Evolutionary conservation across 495 filamentous ascomycete genomes (phyloP).

Genomic region (Hyphodiscus hymeniophilus): DNA sequence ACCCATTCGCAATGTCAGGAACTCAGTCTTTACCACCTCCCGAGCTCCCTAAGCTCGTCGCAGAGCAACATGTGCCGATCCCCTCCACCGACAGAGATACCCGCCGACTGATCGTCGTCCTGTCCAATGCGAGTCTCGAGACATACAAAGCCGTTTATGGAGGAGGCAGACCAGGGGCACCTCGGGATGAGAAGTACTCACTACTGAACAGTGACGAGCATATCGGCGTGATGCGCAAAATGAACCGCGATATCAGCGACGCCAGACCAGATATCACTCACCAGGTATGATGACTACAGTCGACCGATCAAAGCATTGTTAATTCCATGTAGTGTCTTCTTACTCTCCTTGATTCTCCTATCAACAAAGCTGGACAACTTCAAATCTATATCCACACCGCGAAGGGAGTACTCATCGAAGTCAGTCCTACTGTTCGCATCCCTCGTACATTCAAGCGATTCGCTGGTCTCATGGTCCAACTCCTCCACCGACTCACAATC

Average conservation of each 20-base stretch:
- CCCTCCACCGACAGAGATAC: slow-evolving; percentile 78
- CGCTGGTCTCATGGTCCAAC: slow-evolving; percentile 95
- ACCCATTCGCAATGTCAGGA: slow-evolving; percentile 31
- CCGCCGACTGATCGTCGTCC: slow-evolving; percentile 85
- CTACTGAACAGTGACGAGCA: slow-evolving; percentile 98
- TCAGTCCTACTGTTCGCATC: slow-evolving; percentile 93
- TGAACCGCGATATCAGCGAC: slow-evolving; percentile 97
- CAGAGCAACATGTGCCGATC: slow-evolving; percentile 86
- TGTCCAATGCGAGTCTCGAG: slow-evolving; percentile 94
- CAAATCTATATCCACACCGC: slow-evolving; percentile 98
- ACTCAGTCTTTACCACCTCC: slow-evolving; percentile 94
- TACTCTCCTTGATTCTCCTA: slow-evolving; percentile 91
- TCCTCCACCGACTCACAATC: slow-evolving; percentile 94
- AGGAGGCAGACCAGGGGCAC: slow-evolving; percentile 49
- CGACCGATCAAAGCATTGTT: slow-evolving; percentile 17
- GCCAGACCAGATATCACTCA: slow-evolving; percentile 96
- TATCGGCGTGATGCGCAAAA: slow-evolving; percentile 97
- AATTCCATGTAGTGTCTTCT: slow-evolving; percentile 68
- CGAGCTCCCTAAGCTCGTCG: slow-evolving; percentile 79
- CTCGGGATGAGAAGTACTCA: slow-evolving; percentile 86
- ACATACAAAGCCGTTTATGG: slow-evolving; percentile 83
- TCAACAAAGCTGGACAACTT: slow-evolving; percentile 95
- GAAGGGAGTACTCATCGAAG: slow-evolving; percentile 94
- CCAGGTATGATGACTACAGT: slow-evolving; percentile 59
- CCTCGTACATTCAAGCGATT: slow-evolving; percentile 98